Evolutionary conservation across 1,284 basidiomycete species (phyloP), one percentile per base, ranked within the genome.

Genomic region (Grifola frondosa): DNA sequence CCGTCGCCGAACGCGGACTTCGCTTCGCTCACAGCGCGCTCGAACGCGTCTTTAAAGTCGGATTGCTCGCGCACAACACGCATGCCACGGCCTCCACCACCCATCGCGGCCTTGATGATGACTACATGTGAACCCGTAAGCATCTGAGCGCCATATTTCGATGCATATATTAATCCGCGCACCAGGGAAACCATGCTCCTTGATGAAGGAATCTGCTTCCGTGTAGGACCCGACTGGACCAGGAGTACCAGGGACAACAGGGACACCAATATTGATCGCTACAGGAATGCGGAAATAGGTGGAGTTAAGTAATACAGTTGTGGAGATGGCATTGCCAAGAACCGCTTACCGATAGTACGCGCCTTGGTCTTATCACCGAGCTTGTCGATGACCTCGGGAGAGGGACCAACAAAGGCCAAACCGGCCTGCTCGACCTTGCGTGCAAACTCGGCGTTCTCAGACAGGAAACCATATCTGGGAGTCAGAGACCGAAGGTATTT

Each of bases 351-450:
- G 40, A 95, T 75, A 33, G 82, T 80, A 60, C 94, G 82, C 35
- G 96, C 96, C 71, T 98, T 99, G 50, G 95, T 97, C 82, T 99
- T 99, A 77, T 99, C 96, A 52, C 97, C 97, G 40, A 99, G 82
- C 36, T 88, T 84, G 74, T 99, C 97, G 57, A 99, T 99, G 58
- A 96, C 95, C 67, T 97, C 91, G 29, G 96, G 95, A 29, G 90
- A 77, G 32, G 97, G 97, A 20, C 97, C 97, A 57, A 99, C 88
- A 68, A 99, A 99, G 29, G 94, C 92, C 56, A 99, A 84, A 34
- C 97, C 97, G 34, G 97, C 97, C 62, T 90, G 88, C 69, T 98
- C 96, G 52, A 99, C 96, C 70, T 96, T 96, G 49, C 84, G 81
- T 20, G 97, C 97, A 61, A 99, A 99, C 54, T 77, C 78, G 39